Base-by-base conservation (phyloP, 306 rosid genomes). In the Sechiopsis laciniata region DNA sequence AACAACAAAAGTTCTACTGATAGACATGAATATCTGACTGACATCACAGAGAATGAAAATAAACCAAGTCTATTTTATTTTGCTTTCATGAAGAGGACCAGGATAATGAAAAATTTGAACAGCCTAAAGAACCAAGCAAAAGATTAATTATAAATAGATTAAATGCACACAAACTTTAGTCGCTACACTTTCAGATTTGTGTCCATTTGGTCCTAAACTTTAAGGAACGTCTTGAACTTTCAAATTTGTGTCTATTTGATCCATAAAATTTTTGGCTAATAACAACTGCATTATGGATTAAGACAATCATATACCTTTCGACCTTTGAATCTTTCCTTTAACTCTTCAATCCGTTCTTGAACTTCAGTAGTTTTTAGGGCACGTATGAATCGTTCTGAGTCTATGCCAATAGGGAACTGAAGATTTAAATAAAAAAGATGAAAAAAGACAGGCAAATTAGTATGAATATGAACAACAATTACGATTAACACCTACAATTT, bases 321-420 rank as follows among this genome's bases (percentile, higher is more conserved):
- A 63, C 96, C 96, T 66, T 89, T 79, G 76, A 91, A 91, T 82
- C 96, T 83, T 72, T 91, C 93, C 78, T 87, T 83, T 24, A 91
- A 82, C 54, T 91, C 93, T 82, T 71, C 88, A 16, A 91, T 81
- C 82, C 84, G 88, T 0, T 55, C 81, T 78, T 84, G 83, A 74
- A 91, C 96, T 62, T 35, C 51, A 74, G 76, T 56, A 64, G 64
- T 62, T 17, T 91, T 89, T 69, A 91, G 92, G 19, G 96, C 97
- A 52, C 84, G 85, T 56, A 74, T 89, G 80, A 91, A 91, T 65
- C 97, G 87, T 0, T 84, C 86, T 5, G 96, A 89, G 78, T 91
- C 97, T 77, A 91, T 91, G 29, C 97, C 97, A 82, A 91, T 91
- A 21, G 97, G 97, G 80, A 89, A 91, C 97, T 93, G 84, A 76